phyloP scores from a whole-genome alignment of 129 eudicot species.

The Lactuca sativa region DNA sequence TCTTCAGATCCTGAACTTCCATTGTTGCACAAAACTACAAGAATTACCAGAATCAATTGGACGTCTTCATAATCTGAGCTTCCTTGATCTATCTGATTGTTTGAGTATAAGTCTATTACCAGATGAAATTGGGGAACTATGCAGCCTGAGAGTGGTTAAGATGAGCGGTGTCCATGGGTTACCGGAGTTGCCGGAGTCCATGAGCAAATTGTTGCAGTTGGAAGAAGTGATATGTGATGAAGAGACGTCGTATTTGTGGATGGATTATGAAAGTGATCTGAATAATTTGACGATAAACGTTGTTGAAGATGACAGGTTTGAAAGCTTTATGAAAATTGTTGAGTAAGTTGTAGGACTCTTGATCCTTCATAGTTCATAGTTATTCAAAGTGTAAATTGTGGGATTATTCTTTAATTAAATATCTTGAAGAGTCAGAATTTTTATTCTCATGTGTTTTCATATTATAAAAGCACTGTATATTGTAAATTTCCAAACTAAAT shows the following conservation, averaged over 20 bases:
- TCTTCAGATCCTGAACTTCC: constrained; percentile 27
- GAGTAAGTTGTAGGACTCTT: background rate
- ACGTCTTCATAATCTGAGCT: constrained; percentile 16
- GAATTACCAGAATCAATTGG: constrained; percentile 34
- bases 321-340: constrained; percentile 31
- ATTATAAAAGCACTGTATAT: background rate
- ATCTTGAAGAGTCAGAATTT: too few species aligned
- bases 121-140: constrained; percentile 23
- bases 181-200: constrained; percentile 28
- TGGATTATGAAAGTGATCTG: constrained; percentile 17
- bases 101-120: constrained; percentile 33
- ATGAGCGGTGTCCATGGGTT: constrained; percentile 38
- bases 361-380: background rate
- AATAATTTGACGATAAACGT: constrained; percentile 22
- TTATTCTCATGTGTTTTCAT: too few species aligned
- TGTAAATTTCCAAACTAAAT: background rate
- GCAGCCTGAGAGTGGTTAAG: constrained; percentile 21
- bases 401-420: background rate
- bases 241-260: constrained; percentile 41
- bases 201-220: constrained; percentile 17
- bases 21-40: constrained; percentile 33
- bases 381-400: background rate
- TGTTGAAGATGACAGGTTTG: constrained; percentile 30
- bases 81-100: constrained; percentile 39
- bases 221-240: constrained; percentile 39